phyloP scores from a whole-genome alignment of 2,329 filamentous ascomycete species.

The Alternaria triticina region DNA sequence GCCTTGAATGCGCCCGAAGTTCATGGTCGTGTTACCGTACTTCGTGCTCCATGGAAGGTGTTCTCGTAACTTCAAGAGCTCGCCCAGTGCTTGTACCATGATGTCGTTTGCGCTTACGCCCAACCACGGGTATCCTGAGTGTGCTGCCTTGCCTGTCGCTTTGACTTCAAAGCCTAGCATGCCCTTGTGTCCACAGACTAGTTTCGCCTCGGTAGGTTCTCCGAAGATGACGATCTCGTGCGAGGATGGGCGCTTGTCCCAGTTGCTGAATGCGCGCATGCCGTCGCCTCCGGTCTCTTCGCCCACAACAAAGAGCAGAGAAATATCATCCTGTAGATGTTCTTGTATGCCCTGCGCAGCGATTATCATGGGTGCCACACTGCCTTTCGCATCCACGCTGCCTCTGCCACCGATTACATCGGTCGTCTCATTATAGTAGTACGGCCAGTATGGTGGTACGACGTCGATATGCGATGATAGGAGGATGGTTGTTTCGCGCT shows the following conservation, averaged over 20 bases:
- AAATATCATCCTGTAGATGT: constrained; percentile 53
- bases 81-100: constrained; percentile 73
- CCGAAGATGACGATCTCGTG: constrained; percentile 84
- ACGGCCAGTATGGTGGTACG: constrained; percentile 72
- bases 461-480: constrained; percentile 84
- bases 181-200: constrained; percentile 92
- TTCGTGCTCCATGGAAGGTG: constrained; percentile 76
- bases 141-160: constrained; percentile 77
- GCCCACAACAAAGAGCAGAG: constrained; percentile 72
- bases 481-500: constrained; percentile 65
- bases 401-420: constrained; percentile 72
- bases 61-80: constrained; percentile 60
- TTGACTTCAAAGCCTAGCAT: constrained; percentile 71
- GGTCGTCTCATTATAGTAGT: constrained; percentile 60
- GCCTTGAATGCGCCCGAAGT: constrained; percentile 78
- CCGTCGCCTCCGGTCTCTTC: constrained; percentile 84
- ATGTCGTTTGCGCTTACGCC: constrained; percentile 85
- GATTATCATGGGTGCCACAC: constrained; percentile 74
- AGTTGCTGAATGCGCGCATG: constrained; percentile 64
- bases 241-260: constrained; percentile 32
- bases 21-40: constrained; percentile 88
- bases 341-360: constrained; percentile 64
- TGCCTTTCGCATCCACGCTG: constrained; percentile 66
- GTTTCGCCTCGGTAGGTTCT: constrained; percentile 87
- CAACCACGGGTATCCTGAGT: constrained; percentile 91